These are phyloP conservation scores for Melaleuca alternifolia DNA, from an alignment of 345 rosid genomes.

Conservation along the genomic window DNA sequence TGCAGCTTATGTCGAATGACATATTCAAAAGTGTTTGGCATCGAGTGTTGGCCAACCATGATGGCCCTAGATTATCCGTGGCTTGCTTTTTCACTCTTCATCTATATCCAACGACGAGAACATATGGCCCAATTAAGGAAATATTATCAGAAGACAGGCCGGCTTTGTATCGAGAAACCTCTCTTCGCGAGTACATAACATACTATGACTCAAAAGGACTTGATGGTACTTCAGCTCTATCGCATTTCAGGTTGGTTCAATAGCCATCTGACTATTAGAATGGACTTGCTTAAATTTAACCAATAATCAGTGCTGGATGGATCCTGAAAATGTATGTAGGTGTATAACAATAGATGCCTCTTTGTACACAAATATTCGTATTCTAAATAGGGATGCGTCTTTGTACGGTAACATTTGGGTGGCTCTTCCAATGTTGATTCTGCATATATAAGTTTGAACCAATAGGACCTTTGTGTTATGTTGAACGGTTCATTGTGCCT, in stretches of 20 bases:
- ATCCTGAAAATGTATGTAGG: not conserved
- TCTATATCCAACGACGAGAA: not conserved
- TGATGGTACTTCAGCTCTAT: constrained; percentile 25
- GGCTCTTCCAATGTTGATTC: not conserved
- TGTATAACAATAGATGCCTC: not conserved
- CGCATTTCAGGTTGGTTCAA: constrained; percentile 8
- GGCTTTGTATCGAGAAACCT: constrained; percentile 17
- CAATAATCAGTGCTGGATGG: too few relatives aligned
- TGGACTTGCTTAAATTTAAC: not conserved
- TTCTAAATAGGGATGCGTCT: not conserved
- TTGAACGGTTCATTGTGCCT: not conserved
- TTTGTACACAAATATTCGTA: not conserved
- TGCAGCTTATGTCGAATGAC: constrained; percentile 38
- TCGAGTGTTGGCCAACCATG: constrained; percentile 25
- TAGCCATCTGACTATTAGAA: not conserved
- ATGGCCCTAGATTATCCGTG: constrained; percentile 33
- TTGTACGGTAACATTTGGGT: not conserved
- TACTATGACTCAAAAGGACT: constrained; percentile 19
- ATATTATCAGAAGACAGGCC: constrained; percentile 29
- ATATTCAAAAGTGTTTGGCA: constrained; percentile 36
- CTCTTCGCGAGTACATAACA: constrained; percentile 8
- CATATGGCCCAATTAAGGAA: constrained; percentile 31
- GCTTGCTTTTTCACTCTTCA: constrained; percentile 23
- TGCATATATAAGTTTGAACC: not conserved
- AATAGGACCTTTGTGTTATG: not conserved